A percentile compares a stretch with the other conserved stretches of the same genome.
Conservation (phyloP, 2,329 filamentous ascomycete species). For the Ambrosiella xylebori region DNA sequence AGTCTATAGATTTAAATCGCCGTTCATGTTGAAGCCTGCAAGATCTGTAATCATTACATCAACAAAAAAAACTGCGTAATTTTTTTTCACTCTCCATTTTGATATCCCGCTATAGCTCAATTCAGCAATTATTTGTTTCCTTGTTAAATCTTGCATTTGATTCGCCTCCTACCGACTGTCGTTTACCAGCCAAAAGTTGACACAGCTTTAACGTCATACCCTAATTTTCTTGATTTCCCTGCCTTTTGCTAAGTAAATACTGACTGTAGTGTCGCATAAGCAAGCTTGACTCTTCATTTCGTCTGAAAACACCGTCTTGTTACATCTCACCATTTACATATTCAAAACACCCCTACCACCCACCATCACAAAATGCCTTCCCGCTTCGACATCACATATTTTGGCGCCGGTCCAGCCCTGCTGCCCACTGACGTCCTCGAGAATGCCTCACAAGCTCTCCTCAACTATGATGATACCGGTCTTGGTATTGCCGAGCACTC, state of each 20-base stretch:
- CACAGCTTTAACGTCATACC: not conserved
- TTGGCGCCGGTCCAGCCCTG: constrained; percentile 77
- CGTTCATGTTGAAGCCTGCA: too few relatives aligned
- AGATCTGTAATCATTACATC: too few relatives aligned
- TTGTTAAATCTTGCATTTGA: too few relatives aligned
- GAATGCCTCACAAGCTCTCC: constrained; percentile 54
- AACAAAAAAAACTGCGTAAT: too few relatives aligned
- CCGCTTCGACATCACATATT: constrained; percentile 63
- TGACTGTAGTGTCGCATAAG: not conserved
- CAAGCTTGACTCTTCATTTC: not conserved
- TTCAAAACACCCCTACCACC: not conserved
- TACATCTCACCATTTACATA: not conserved
- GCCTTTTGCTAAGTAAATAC: not conserved
- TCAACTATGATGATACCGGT: constrained; percentile 68
- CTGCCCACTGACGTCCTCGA: constrained; percentile 71
- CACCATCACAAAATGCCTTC: constrained; percentile 38
- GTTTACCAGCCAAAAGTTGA: not conserved
- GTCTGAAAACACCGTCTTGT: not conserved
- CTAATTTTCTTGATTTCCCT: not conserved
- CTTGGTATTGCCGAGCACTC: constrained; percentile 80
- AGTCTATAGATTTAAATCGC: too few relatives aligned
- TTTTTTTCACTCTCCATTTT: too few relatives aligned
- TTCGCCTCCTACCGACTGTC: not conserved
- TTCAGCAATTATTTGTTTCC: too few relatives aligned
- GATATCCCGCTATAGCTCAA: too few relatives aligned